Conservation (phyloP, 768 basidiomycete species). For the Leccinellum luteum region DNA sequence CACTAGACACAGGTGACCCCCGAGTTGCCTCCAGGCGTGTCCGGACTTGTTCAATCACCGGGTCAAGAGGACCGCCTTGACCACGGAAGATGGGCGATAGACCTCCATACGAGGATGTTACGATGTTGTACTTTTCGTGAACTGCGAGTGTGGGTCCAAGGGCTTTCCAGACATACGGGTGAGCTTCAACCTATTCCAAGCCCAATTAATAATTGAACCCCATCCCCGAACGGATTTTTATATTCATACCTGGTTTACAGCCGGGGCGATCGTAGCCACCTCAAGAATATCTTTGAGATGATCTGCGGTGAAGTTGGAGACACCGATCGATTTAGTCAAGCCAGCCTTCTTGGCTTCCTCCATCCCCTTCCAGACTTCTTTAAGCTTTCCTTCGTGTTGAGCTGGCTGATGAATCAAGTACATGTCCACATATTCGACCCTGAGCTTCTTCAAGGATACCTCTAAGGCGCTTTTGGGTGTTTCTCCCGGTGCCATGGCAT, state of each 20-base stretch:
- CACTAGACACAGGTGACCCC: constrained; percentile 24
- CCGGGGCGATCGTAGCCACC: constrained; percentile 43
- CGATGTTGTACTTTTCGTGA: constrained; percentile 37
- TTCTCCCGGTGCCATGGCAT: constrained; percentile 32
- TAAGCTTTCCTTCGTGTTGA: constrained; percentile 40
- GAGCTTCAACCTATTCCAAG: constrained; percentile 44
- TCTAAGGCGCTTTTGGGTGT: constrained; percentile 49
- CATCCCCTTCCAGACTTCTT: constrained; percentile 58
- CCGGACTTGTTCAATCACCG: constrained; percentile 36
- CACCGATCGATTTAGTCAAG: constrained; percentile 43
- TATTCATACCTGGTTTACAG: constrained; percentile 49
- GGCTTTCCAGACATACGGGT: constrained; percentile 50
- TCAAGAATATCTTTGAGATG: constrained; percentile 44
- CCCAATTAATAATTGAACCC: neutral
- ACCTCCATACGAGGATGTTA: constrained; percentile 40
- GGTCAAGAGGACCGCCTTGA: constrained; percentile 39
- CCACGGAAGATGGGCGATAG: constrained; percentile 37
- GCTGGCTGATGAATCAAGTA: constrained; percentile 57
- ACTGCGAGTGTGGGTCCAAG: constrained; percentile 35
- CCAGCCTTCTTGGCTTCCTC: constrained; percentile 50
- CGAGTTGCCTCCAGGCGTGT: constrained; percentile 25
- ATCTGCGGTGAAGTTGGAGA: constrained; percentile 51
- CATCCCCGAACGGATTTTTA: neutral
- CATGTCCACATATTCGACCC: constrained; percentile 56
- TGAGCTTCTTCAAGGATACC: constrained; percentile 53